Evolutionary conservation across 2,329 filamentous ascomycete genomes (phyloP).

Genomic region (Trichoderma brevicompactum): DNA sequence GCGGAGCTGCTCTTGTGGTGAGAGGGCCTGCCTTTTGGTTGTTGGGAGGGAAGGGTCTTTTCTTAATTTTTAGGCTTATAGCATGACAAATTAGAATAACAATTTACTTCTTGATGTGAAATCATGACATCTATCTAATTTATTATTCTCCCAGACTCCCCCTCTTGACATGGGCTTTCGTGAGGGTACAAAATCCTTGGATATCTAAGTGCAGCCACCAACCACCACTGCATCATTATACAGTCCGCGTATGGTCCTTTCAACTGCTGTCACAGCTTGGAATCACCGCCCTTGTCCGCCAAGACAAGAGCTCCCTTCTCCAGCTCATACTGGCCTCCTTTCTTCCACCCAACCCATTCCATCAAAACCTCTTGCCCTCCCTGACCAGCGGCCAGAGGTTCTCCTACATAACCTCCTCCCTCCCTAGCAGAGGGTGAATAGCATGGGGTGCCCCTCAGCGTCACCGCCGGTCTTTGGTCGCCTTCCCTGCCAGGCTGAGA

Average conservation of each 20-base stretch:
- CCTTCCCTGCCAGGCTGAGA: constrained; percentile 53
- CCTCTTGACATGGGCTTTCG: neutral
- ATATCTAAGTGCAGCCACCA: neutral
- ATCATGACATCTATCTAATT: neutral
- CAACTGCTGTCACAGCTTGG: neutral
- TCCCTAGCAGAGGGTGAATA: constrained; percentile 10
- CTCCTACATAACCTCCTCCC: constrained; percentile 66
- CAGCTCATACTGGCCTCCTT: constrained; percentile 72
- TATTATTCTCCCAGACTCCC: neutral
- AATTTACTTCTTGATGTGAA: constrained; percentile 18
- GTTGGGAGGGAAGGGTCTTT: constrained; percentile 14
- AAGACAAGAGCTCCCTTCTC: constrained; percentile 64
- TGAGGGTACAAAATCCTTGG: no score
- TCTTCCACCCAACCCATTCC: constrained; percentile 78
- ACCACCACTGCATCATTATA: no score
- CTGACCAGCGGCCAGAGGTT: constrained; percentile 64
- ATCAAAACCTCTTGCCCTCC: constrained; percentile 72
- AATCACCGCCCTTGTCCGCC: constrained; percentile 34
- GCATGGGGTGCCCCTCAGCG: constrained; percentile 70
- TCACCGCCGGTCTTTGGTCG: constrained; percentile 73
- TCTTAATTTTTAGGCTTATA: constrained; percentile 30
- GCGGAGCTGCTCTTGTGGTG: constrained; percentile 7
- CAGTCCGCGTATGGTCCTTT: no score
- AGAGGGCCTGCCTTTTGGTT: constrained; percentile 5
- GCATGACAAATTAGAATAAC: constrained; percentile 35